Base-by-base conservation (phyloP, 495 filamentous ascomycete species). In the Penicillium nucicola region DNA sequence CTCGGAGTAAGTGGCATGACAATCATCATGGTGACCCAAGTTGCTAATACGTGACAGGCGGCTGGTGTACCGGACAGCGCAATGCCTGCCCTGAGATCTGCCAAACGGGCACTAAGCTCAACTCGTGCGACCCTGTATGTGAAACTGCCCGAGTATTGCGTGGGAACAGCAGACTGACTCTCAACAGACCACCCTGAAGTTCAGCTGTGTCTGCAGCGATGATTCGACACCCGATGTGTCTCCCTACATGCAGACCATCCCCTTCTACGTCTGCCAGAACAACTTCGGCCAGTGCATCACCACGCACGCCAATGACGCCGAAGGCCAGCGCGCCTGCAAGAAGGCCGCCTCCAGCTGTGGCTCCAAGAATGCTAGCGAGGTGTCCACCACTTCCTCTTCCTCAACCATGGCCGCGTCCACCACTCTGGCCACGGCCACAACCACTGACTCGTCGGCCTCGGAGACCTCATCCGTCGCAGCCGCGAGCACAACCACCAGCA, bases 181-280 rank as follows among this genome's bases (percentile, higher is more conserved):
- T 34, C 28, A 13, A 15, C 48, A 84, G 82, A 58, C 50, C 32
- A 68, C 69, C 15, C 74, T 86, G 42, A 57, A 61, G 14, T 85
- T 72, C 67, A 61, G 55, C 50, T 86, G 83, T 64, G 66, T 62
- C 25, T 86, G 83, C 70, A 33, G 48, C 46, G 76, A 82, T 58
- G 78, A 76, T 42, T 72, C 62, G 15, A 51, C 43, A 7, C 80
- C 83, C 55, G 71, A 83, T 57, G 71, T 83, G 53, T 58, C 63
- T 20, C 61, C 63, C 45, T 86, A 81, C 68, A 38, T 61, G 30
- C 60, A 76, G 58, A 83, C 79, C 20, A 63, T 85, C 28, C 83
- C 83, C 35, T 82, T 73, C 68, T 76, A 69, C 60, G 72, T 79
- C 58, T 86, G 83, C 71, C 41, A 76, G 35, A 61, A 58, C 20